Conservation (phyloP, 257 asterid species). For the Penstemon newberryi region DNA sequence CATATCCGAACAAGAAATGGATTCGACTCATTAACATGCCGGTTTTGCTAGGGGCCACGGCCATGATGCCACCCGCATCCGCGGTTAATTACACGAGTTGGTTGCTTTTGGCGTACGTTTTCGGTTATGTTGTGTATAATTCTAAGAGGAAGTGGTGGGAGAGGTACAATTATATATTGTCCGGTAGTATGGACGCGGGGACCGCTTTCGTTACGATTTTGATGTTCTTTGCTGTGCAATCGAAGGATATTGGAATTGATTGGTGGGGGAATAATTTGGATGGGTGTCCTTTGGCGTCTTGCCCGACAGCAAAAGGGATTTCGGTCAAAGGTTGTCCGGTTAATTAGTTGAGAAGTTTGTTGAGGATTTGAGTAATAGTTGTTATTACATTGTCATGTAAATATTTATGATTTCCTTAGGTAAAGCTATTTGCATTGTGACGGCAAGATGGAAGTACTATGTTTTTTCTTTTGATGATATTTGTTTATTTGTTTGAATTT, state of each 20-base stretch:
- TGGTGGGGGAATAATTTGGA: slow-evolving; percentile 67
- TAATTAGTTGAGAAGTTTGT: too few species aligned
- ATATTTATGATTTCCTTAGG: too few species aligned
- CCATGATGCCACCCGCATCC: slow-evolving; percentile 57
- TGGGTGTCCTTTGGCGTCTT: slow-evolving; percentile 53
- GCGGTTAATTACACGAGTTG: slow-evolving; percentile 60
- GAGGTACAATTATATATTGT: slow-evolving; percentile 52
- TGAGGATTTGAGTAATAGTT: too few species aligned
- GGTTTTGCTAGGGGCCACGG: slow-evolving; percentile 45
- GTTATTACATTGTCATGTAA: too few species aligned
- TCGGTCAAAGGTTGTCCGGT: slow-evolving; percentile 43
- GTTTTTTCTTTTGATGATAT: too few species aligned
- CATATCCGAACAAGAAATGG: slow-evolving; percentile 46
- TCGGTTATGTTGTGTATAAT: slow-evolving; percentile 43
- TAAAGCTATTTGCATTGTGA: too few species aligned
- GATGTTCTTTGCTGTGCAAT: slow-evolving; percentile 36
- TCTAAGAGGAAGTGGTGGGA: slow-evolving; percentile 49
- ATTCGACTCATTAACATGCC: slow-evolving; percentile 46
- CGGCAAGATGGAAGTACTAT: too few species aligned
- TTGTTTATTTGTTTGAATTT: too few species aligned
- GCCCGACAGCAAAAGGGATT: slow-evolving; percentile 59
- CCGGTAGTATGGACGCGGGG: slow-evolving; percentile 67
- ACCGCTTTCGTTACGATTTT: slow-evolving; percentile 48
- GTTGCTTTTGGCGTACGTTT: slow-evolving; percentile 42
- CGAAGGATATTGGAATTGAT: slow-evolving; percentile 15